Evolutionary conservation across 2,329 filamentous ascomycete species (phyloP), one percentile per base, ranked within the genome.

Genomic region (Colletotrichum tanaceti): DNA sequence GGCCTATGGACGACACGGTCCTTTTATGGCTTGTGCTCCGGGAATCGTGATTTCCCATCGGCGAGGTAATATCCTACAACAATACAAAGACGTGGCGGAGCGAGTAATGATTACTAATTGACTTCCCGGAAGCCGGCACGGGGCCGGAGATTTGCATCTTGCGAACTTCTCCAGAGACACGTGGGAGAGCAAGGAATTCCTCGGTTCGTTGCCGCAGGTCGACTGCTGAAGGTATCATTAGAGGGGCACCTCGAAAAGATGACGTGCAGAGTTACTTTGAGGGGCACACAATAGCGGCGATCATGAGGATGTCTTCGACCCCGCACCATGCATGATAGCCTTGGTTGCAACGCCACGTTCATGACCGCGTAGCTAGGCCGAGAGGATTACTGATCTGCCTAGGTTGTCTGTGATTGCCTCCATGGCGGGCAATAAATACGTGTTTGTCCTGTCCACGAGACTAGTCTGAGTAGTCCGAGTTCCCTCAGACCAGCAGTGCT

Each of bases 1-100:
- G 2, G 68, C 64, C 20, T 71, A 71, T 4, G 69, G 69, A 13
- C 62, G n/a, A n/a, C n/a, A n/a, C n/a, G n/a, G n/a, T n/a, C n/a
- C n/a, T n/a, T n/a, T n/a, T n/a, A n/a, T n/a, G n/a, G n/a, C n/a
- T n/a, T n/a, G n/a, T n/a, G n/a, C 43, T 28, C 54, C 41, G 5
- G 55, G 47, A 11, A 28, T 47, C 1, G 22, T 64, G 18, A 43
- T 68, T 5, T 28, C 58, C 61, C 9, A 65, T 68, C 18, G 47
- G 61, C 5, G 60, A 63, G 20, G n/a, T n/a, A n/a, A 54, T 68
- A 4, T 44, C 60, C 1, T 60, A 53, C 13, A 47, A 65, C 18
- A 68, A 60, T 22, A 59, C 60, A 7, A 58, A 49, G 5, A 22
- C 53, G 5, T 13, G 59, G 28, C 60, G 43, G 0, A 41, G 44